phyloP scores from a whole-genome alignment of 192 early-diverging fungal species.

The Polychytrium aggregatum region DNA sequence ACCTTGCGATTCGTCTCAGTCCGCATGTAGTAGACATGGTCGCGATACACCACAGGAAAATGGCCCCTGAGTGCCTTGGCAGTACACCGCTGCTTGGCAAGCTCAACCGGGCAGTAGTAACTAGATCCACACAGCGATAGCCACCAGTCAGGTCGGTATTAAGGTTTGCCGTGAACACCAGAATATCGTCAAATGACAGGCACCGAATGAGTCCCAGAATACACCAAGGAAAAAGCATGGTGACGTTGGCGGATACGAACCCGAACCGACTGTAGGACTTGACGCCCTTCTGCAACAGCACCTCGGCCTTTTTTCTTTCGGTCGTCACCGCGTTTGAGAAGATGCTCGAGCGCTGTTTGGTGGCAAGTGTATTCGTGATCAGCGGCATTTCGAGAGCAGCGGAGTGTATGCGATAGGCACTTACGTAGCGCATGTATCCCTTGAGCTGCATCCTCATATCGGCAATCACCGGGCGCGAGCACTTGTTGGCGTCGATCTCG shows the following conservation, averaged over 20 bases:
- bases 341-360: slow-evolving; percentile 20
- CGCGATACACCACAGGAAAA: slow-evolving; percentile 23
- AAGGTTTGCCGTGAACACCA: too few relatives aligned
- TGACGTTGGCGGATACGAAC: too few relatives aligned
- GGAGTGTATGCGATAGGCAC: too few relatives aligned
- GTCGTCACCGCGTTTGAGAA: slow-evolving; percentile 21
- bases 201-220: too few relatives aligned
- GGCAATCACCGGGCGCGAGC: slow-evolving; percentile 21
- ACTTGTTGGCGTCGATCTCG: slow-evolving; percentile 23
- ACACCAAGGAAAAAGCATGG: too few relatives aligned
- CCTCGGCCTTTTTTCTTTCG: slow-evolving; percentile 15
- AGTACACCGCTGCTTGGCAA: slow-evolving; percentile 11
- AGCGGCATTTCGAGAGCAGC: not conserved
- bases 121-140: not conserved
- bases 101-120: slow-evolving; percentile 33
- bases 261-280: slow-evolving; percentile 30
- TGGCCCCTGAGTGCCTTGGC: slow-evolving; percentile 15
- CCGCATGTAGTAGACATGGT: slow-evolving; percentile 29
- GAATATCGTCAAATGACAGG: too few relatives aligned
- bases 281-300: slow-evolving; percentile 24
- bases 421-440: slow-evolving; percentile 27
- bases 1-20: slow-evolving; percentile 16
- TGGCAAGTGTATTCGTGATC: not conserved
- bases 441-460: slow-evolving; percentile 12
- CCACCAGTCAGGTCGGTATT: too few relatives aligned